Evolutionary conservation across 148 eudicot species (phyloP).

Genomic region (Chenopodium formosanum): DNA sequence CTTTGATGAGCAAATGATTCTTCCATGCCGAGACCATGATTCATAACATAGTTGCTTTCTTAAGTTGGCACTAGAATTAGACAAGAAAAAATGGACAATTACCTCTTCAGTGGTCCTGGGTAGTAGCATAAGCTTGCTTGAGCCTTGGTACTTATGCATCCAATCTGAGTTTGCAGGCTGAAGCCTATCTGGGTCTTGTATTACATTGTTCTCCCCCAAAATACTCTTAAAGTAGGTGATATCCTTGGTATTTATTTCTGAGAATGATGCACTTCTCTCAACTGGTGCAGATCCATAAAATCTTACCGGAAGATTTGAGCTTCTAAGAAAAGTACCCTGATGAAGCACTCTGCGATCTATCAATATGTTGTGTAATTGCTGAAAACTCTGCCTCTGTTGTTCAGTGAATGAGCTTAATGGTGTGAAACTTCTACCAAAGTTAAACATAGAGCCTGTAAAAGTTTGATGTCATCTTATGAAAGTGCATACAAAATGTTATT

Average conservation of each 20-base stretch:
- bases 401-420: slow-evolving; percentile 18
- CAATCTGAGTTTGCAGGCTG: slow-evolving; percentile 89
- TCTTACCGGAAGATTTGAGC: slow-evolving; percentile 35
- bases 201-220: slow-evolving; percentile 75
- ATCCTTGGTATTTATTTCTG: slow-evolving; percentile 62
- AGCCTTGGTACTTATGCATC: slow-evolving; percentile 85
- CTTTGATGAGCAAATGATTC: no score
- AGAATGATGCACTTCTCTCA: slow-evolving; percentile 59
- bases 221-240: slow-evolving; percentile 63
- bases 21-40: no score
- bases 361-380: slow-evolving; percentile 9
- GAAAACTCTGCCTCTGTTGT: slow-evolving; percentile 14
- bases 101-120: slow-evolving; percentile 88
- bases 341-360: slow-evolving; percentile 16
- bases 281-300: slow-evolving; percentile 45
- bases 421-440: slow-evolving; percentile 17
- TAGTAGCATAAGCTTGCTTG: slow-evolving; percentile 80
- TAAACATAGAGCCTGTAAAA: slow-evolving; percentile 38
- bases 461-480: neutral
- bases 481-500: neutral
- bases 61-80: no score
- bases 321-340: slow-evolving; percentile 19
- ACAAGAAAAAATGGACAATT: slow-evolving; percentile 2
- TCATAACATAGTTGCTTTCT: no score
- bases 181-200: slow-evolving; percentile 77